phyloP scores from a whole-genome alignment of 1,284 basidiomycete genomes.

The Moesziomyces antarcticus region DNA sequence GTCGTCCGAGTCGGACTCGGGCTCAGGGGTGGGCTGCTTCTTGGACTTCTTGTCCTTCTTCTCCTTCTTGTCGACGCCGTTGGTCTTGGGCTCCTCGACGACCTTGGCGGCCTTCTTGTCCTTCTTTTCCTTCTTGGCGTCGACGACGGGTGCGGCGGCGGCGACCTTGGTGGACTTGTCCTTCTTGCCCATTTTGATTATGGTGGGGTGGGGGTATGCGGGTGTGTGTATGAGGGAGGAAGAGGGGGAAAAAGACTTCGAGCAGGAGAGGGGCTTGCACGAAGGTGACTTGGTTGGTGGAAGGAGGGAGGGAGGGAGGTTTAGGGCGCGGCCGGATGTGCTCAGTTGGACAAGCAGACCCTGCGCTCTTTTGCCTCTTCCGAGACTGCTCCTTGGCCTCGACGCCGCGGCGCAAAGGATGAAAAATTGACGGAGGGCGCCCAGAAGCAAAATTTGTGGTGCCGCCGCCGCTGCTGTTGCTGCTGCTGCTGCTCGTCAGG shows the following conservation, averaged over 20 bases:
- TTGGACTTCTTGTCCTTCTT: slow-evolving; percentile 54
- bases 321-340: too few species aligned
- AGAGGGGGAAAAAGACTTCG: slow-evolving; percentile 9
- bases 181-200: slow-evolving; percentile 39
- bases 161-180: slow-evolving; percentile 30
- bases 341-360: background rate
- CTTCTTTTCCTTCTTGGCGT: slow-evolving; percentile 42
- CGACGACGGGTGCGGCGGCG: slow-evolving; percentile 35
- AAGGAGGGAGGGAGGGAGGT: slow-evolving; percentile 5
- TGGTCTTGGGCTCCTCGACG: slow-evolving; percentile 37
- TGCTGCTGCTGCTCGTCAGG: background rate
- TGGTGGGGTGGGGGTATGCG: slow-evolving; percentile 7
- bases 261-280: slow-evolving; percentile 15
- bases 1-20: slow-evolving; percentile 15
- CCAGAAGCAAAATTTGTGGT: slow-evolving; percentile 2
- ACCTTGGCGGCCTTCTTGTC: slow-evolving; percentile 40
- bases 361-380: background rate
- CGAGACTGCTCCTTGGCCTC: too few species aligned
- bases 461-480: background rate
- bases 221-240: slow-evolving; percentile 3
- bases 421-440: slow-evolving; percentile 11
- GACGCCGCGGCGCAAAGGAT: slow-evolving; percentile 2
- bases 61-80: slow-evolving; percentile 48
- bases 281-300: slow-evolving; percentile 10
- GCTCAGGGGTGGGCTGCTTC: slow-evolving; percentile 52